Evolutionary conservation across 2,329 filamentous ascomycete genomes (phyloP).

Genomic region (Dendryphion nanum): DNA sequence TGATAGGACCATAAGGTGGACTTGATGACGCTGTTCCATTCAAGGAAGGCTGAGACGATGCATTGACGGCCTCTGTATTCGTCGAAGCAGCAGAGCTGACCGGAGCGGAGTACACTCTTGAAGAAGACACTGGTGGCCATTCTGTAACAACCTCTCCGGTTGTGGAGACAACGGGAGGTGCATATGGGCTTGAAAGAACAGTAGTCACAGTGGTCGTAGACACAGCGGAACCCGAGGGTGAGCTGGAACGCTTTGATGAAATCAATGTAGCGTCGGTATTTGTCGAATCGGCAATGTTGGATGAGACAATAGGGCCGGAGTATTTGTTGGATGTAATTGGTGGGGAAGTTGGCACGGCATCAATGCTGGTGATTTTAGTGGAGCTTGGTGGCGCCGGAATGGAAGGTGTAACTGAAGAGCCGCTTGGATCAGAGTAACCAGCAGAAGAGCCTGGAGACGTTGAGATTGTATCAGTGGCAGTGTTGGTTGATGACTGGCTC

Average conservation of each 20-base stretch:
- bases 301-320: background rate
- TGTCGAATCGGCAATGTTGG: background rate
- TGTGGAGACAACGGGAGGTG: background rate
- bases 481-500: too few relatives aligned
- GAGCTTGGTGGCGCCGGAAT: too few relatives aligned
- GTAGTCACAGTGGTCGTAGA: background rate
- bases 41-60: constrained; percentile 1
- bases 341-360: background rate
- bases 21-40: too few relatives aligned
- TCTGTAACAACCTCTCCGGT: too few relatives aligned
- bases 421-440: background rate
- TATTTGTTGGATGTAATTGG: background rate
- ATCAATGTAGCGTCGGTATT: background rate
- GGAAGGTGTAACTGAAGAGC: background rate
- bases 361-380: background rate
- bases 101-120: background rate
- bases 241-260: background rate
- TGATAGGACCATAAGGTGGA: too few relatives aligned
- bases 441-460: background rate
- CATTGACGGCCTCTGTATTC: constrained; percentile 1
- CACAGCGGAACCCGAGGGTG: background rate
- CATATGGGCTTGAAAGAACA: background rate
- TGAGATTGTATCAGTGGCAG: background rate
- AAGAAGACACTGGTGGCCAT: background rate
- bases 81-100: constrained; percentile 1